phyloP scores from a whole-genome alignment of 192 early-diverging fungal genomes.

The Coemansia sp. region DNA sequence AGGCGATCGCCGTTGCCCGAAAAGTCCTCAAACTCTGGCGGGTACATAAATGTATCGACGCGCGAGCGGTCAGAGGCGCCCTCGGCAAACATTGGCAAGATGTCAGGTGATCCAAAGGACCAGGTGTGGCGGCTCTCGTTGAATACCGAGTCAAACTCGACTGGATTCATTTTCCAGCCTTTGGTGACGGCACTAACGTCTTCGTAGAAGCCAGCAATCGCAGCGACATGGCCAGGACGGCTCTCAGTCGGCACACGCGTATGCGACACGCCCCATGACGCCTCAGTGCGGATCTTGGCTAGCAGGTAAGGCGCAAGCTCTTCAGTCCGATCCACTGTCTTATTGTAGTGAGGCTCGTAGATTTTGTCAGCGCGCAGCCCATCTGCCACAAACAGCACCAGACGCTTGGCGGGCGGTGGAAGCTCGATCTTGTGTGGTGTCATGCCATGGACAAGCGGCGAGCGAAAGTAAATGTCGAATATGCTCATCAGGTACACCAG shows the following conservation, averaged over 20 bases:
- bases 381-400: conserved; percentile 91
- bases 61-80: conserved; percentile 80
- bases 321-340: conserved; percentile 32
- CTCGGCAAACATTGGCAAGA: conserved; percentile 94
- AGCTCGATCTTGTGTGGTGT: conserved; percentile 73
- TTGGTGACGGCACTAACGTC: conserved; percentile 98
- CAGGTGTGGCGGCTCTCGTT: conserved; percentile 93
- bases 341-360: conserved; percentile 73
- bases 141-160: conserved; percentile 96
- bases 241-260: conserved; percentile 97
- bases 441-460: conserved; percentile 98
- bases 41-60: conserved; percentile 93
- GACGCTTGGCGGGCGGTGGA: conserved; percentile 79
- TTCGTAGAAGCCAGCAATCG: conserved; percentile 98
- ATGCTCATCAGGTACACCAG: conserved; percentile 88
- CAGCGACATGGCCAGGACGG: conserved; percentile 95
- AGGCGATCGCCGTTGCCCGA: conserved; percentile 80
- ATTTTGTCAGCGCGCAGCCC: conserved; percentile 93
- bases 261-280: conserved; percentile 83
- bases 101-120: conserved; percentile 98
- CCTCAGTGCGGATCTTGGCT: conserved; percentile 62
- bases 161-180: conserved; percentile 97
- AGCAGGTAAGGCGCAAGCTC: conserved; percentile 63
- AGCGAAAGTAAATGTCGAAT: conserved; percentile 99
- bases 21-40: conserved; percentile 87